Evolutionary conservation across 139 green algal species (phyloP), one percentile per base, ranked within the genome.

Genomic region (Eudorina sp.): DNA sequence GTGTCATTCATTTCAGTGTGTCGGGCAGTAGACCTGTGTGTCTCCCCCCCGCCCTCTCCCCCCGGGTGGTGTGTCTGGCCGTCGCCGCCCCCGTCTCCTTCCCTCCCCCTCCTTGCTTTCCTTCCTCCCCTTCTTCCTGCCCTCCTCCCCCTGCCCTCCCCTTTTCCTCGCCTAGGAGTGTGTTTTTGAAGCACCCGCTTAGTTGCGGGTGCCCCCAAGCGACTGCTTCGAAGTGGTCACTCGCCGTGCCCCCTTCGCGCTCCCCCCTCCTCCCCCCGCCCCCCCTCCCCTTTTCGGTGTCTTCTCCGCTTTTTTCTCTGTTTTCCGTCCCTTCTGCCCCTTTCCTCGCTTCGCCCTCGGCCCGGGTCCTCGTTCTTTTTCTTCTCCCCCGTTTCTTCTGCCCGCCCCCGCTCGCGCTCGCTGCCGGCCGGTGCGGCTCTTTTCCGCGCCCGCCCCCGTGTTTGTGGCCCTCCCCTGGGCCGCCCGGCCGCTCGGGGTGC

Each of bases 401-500:
- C 94, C 91, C 94, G 93, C 95, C 95, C 94, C 92, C 90, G 85
- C 46, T 92, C 95, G 94, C 95, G 93, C 94, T 96, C 92, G 36
- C 88, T 84, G 93, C n/a, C 91, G 90, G 82, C 75, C 92, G 94
- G 90, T 89, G 90, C 91, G n/a, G 89, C 94, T 94, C 79, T 82
- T 88, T 83, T 90, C 83, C 79, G 95, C 90, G 94, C 90, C 91
- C 86, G 92, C 92, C 95, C 92, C 82, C 69, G 94, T 90, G 86
- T 91, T 78, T 95, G 91, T 96, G 66, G 92, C 87, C 94, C 93
- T 91, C 94, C 86, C 83, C 88, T 91, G 68, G 86, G 93, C 94
- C 94, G 93, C 95, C 77, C 84, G 93, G 62, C 94, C 88, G 80
- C n/a, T 92, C 94, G 92, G 90, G 91, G 94, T 95, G 94, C 95